Percentiles rank a stretch among this genome's conserved stretches.
Conservation (phyloP, 257 asterid species). For the Datura wrightii region DNA sequence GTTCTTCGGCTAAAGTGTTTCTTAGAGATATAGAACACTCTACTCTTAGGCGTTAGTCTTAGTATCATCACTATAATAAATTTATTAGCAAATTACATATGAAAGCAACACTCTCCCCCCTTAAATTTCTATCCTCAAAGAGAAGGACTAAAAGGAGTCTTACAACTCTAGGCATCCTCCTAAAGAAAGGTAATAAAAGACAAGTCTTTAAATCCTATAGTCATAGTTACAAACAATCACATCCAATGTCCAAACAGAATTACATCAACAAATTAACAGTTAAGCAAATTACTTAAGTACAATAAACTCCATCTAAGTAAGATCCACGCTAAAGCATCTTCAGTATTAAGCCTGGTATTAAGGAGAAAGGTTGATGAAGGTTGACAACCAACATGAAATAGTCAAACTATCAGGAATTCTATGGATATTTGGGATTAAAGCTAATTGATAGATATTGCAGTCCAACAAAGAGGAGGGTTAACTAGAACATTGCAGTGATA, state of each 20-base stretch:
- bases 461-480: background rate
- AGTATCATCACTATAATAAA: background rate
- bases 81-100: background rate
- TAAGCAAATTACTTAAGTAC: background rate
- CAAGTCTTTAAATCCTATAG: background rate
- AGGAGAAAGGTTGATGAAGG: background rate
- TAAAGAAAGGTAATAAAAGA: background rate
- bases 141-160: background rate
- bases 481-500: background rate
- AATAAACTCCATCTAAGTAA: background rate
- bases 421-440: background rate
- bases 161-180: background rate
- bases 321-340: background rate
- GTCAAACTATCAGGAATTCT: background rate
- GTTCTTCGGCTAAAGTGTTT: constrained; percentile 6
- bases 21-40: background rate
- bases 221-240: constrained; percentile 20
- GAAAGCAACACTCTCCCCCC: background rate
- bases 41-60: background rate
- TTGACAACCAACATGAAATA: background rate
- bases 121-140: background rate
- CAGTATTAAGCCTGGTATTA: background rate
- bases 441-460: background rate
- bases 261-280: background rate
- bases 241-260: background rate